These are phyloP conservation scores for Colletotrichum lini DNA, from an alignment of 2,329 filamentous ascomycete genomes.

Conservation along the genomic window DNA sequence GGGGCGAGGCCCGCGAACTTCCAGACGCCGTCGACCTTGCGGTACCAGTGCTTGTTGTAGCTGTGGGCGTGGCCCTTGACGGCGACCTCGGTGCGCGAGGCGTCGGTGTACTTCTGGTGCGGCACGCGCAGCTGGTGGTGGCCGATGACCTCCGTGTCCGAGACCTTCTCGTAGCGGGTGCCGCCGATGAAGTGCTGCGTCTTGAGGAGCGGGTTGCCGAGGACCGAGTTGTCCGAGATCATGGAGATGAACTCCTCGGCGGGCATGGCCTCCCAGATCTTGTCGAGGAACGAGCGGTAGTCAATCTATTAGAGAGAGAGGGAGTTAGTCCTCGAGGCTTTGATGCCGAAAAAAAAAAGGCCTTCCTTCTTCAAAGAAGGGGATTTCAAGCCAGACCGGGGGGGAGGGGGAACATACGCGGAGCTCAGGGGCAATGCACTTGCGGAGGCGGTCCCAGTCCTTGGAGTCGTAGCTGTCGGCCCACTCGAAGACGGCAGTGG, in stretches of 20 bases:
- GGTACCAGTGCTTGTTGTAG: slow-evolving; percentile 71
- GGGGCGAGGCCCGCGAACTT: slow-evolving; percentile 72
- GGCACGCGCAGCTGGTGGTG: slow-evolving; percentile 74
- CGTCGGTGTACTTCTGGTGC: slow-evolving; percentile 72
- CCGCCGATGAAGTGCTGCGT: slow-evolving; percentile 77
- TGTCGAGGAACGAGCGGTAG: slow-evolving; percentile 76
- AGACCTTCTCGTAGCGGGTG: slow-evolving; percentile 70
- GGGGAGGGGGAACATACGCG: slow-evolving; percentile 59
- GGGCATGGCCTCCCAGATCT: slow-evolving; percentile 73
- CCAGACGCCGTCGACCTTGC: slow-evolving; percentile 71
- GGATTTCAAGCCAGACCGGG: too few relatives aligned
- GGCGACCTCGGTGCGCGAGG: slow-evolving; percentile 60
- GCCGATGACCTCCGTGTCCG: slow-evolving; percentile 71
- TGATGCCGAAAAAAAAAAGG: too few relatives aligned
- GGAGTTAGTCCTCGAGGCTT: neutral
- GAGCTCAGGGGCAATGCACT: slow-evolving; percentile 66
- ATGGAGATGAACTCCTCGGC: slow-evolving; percentile 74
- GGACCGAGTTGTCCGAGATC: slow-evolving; percentile 68
- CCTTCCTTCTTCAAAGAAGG: too few relatives aligned
- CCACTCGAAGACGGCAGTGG: slow-evolving; percentile 70
- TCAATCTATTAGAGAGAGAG: slow-evolving; percentile 72
- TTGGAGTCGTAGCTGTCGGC: slow-evolving; percentile 77
- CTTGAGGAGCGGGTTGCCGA: slow-evolving; percentile 73
- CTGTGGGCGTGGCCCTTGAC: slow-evolving; percentile 74
- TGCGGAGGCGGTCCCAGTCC: slow-evolving; percentile 71